Evolutionary conservation across 352 stramenopile genomes (phyloP).

Genomic region (Globisporangium acanthophoron): DNA sequence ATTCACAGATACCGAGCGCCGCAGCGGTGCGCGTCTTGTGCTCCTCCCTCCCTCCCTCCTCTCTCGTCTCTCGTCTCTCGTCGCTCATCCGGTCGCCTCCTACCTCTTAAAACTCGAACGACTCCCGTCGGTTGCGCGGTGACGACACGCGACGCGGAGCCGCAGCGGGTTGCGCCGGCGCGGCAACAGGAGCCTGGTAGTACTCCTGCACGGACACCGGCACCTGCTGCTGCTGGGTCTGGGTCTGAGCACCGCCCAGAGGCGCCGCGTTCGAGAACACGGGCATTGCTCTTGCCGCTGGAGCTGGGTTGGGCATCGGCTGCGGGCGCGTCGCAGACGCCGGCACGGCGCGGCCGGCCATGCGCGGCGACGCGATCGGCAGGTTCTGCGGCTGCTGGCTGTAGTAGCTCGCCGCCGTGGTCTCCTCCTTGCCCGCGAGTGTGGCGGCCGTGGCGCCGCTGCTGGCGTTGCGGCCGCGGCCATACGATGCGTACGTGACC

Average conservation of each 20-base stretch:
- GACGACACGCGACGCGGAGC: slow-evolving; percentile 18
- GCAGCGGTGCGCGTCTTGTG: background rate
- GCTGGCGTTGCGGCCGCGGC: slow-evolving; percentile 15
- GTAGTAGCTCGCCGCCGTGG: slow-evolving; percentile 46
- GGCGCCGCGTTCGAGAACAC: slow-evolving; percentile 14
- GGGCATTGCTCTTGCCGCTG: slow-evolving; percentile 6
- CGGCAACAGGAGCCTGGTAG: slow-evolving; percentile 1
- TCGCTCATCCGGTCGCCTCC: background rate
- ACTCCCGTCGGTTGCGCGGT: slow-evolving; percentile 28
- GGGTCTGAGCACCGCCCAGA: background rate
- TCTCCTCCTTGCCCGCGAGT: slow-evolving; percentile 3
- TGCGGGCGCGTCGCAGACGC: slow-evolving; percentile 18
- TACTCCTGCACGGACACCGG: slow-evolving; percentile 4
- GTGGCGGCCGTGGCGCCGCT: background rate
- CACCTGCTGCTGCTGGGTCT: background rate
- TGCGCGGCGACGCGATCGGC: slow-evolving; percentile 30
- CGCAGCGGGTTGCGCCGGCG: slow-evolving; percentile 5
- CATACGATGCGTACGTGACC: slow-evolving; percentile 29
- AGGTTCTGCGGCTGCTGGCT: slow-evolving; percentile 41
- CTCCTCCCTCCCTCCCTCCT: background rate
- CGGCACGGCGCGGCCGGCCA: slow-evolving; percentile 40
- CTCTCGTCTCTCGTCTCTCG: background rate
- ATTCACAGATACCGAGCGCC: background rate
- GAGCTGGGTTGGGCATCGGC: background rate
- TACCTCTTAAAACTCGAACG: slow-evolving; percentile 29